These are phyloP conservation scores for Abelmoschus esculentus DNA, from an alignment of 345 rosid species.

Conservation along the genomic window DNA sequence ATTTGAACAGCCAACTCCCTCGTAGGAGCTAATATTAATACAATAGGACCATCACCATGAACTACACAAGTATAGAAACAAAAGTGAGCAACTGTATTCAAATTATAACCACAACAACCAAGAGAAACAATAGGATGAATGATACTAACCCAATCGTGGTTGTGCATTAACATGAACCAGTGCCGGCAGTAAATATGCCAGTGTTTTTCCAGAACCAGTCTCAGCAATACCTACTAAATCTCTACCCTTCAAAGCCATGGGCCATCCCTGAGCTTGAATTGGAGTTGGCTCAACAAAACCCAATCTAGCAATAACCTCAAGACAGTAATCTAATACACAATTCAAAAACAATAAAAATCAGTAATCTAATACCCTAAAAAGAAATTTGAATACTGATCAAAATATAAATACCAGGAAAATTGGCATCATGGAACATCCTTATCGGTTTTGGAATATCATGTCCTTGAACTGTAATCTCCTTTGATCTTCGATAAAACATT, in stretches of 20 bases:
- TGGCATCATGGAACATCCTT: conserved; percentile 69
- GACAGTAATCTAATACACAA: conserved; percentile 52
- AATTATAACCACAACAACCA: background rate
- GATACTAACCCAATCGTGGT: conserved; percentile 72
- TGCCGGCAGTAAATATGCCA: conserved; percentile 91
- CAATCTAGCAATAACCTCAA: conserved; percentile 67
- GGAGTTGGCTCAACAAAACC: conserved; percentile 95
- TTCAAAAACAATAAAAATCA: background rate
- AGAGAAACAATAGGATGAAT: background rate
- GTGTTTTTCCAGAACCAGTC: conserved; percentile 97
- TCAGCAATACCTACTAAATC: conserved; percentile 93
- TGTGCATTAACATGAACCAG: conserved; percentile 87
- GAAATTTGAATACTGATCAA: background rate
- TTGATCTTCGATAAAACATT: conserved; percentile 42
- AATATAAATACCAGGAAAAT: conserved; percentile 58
- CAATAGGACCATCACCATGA: conserved; percentile 83
- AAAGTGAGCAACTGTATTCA: background rate
- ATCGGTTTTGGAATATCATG: conserved; percentile 78
- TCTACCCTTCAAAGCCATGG: conserved; percentile 94
- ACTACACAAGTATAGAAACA: conserved; percentile 24
- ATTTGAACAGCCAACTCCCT: conserved; percentile 97
- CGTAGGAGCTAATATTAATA: conserved; percentile 83
- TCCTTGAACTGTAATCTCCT: conserved; percentile 77
- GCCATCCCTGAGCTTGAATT: conserved; percentile 96
- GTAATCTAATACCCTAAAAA: conserved; percentile 4